A percentile compares a stretch with the other conserved stretches of the same genome.
These are phyloP conservation scores for Didymella sp. DNA, from an alignment of 2,329 filamentous ascomycete species.

Conservation along the genomic window DNA sequence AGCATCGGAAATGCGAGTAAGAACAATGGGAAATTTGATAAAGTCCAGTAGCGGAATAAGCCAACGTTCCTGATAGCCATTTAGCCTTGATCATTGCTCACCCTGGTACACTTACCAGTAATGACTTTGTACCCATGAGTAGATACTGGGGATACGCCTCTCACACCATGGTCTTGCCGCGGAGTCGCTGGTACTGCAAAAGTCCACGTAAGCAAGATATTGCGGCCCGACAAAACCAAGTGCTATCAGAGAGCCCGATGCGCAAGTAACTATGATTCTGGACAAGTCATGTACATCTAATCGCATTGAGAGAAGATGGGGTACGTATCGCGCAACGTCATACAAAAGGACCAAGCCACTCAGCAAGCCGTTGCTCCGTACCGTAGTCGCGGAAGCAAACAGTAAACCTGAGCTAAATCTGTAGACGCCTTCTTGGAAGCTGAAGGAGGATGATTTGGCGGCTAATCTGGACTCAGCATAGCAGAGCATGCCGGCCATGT, in stretches of 20 bases:
- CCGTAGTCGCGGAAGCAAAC: slow-evolving; percentile 75
- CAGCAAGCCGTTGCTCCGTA: slow-evolving; percentile 86
- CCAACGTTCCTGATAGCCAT: slow-evolving; percentile 75
- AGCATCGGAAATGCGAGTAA: slow-evolving; percentile 81
- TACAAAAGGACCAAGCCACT: slow-evolving; percentile 77
- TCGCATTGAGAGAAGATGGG: slow-evolving; percentile 45
- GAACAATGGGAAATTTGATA: slow-evolving; percentile 86
- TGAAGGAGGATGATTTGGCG: slow-evolving; percentile 33
- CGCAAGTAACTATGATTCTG: slow-evolving; percentile 64
- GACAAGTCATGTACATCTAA: slow-evolving; percentile 53
- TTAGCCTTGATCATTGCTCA: slow-evolving; percentile 9
- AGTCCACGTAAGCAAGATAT: slow-evolving; percentile 73
- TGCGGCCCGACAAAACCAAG: slow-evolving; percentile 76
- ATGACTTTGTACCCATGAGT: slow-evolving; percentile 83
- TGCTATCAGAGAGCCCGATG: slow-evolving; percentile 73
- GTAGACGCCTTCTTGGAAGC: slow-evolving; percentile 44
- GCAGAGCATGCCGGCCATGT: slow-evolving; percentile 74
- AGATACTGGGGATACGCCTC: slow-evolving; percentile 80
- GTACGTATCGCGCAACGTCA: slow-evolving; percentile 49
- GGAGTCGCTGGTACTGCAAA: slow-evolving; percentile 48
- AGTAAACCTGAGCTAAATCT: slow-evolving; percentile 68
- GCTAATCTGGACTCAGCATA: slow-evolving; percentile 61
- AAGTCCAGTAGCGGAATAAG: slow-evolving; percentile 87
- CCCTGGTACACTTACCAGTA: slow-evolving; percentile 75
- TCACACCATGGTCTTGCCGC: slow-evolving; percentile 74